Evolutionary conservation across 1,284 basidiomycete species (phyloP), one percentile per base, ranked within the genome.

Genomic region (Cryptococcus floricola): DNA sequence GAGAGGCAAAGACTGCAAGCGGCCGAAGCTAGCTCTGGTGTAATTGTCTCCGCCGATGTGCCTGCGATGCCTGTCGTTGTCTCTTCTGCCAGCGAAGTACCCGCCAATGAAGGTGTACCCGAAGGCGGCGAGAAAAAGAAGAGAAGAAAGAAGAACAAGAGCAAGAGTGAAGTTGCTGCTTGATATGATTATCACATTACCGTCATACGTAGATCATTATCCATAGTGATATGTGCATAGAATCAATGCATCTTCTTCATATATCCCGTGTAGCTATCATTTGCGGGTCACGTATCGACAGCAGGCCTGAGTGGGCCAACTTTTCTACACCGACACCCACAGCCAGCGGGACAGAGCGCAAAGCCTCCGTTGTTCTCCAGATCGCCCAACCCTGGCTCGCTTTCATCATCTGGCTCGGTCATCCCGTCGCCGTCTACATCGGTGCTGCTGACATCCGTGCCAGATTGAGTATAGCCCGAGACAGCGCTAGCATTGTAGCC

Each of bases 251-350:
- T 45, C 5, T 18, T 16, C 4, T 45, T 18, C 43, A 45, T 45
- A 45, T 23, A 45, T 18, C 23, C 13, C 14, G 14, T 41, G 39
- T 18, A 41, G 14, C 39, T 41, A 14, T 41, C 39, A 41, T 18
- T 12, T 18, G 27, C 16, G 14, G 18, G 27, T 47, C 23, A 47
- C 12, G 13, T 25, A 12, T 44, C 19, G 10, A 18, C n/a, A 13
- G 5, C 28, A 19, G 16, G 27, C 18, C 3, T 42, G n/a, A n/a
- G 41, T 27, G 25, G 27, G 8, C 8, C 44, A 37, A n/a, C 66
- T 61, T 12, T 53, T 18, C 70, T 53, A 58, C 73, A 75, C 41
- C 45, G 58, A 62, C 71, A 73, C 23, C 73, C 73, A 59, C 73
- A 75, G 2, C 73, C 71, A 4, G 59, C 54, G 5, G 71, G 69